Evolutionary conservation across 73 alveolate genomes (phyloP).

Genomic region (Breviolum minutum): DNA sequence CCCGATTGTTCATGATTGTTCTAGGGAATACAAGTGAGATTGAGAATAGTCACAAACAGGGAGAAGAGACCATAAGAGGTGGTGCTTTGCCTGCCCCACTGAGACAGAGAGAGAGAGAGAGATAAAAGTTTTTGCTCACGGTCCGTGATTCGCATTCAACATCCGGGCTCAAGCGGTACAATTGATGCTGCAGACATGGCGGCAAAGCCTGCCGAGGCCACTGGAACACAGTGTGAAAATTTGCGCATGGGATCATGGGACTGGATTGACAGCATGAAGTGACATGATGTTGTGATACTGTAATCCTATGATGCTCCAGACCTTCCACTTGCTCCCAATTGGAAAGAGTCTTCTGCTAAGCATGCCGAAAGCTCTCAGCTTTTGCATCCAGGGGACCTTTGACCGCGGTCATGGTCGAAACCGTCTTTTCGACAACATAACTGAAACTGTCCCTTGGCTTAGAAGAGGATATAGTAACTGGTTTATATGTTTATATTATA

Average conservation of each 20-base stretch:
- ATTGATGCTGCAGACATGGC: conserved; percentile 16
- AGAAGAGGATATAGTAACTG: neutral
- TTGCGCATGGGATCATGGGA: too few species aligned
- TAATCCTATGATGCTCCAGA: too few species aligned
- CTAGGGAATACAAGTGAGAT: too few species aligned
- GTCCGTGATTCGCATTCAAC: too few species aligned
- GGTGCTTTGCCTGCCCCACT: too few species aligned
- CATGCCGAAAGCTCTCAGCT: neutral
- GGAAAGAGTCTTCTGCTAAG: neutral
- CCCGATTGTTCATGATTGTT: neutral
- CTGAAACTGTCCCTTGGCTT: conserved; percentile 39
- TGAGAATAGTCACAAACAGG: too few species aligned
- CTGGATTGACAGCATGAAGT: too few species aligned
- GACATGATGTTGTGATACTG: too few species aligned
- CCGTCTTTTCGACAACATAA: conserved; percentile 63
- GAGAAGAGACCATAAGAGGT: too few species aligned
- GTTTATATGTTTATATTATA: neutral
- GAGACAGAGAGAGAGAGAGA: too few species aligned
- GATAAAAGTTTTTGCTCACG: too few species aligned
- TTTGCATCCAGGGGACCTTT: conserved; percentile 36
- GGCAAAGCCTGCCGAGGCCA: conserved; percentile 27
- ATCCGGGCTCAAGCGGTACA: conserved; percentile 1
- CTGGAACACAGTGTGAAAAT: too few species aligned
- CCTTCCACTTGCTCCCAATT: neutral
- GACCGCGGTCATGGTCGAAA: conserved; percentile 53